Evolutionary conservation across 805 yeast species (phyloP).

Genomic region (Zygotorulaspora danielsina): DNA sequence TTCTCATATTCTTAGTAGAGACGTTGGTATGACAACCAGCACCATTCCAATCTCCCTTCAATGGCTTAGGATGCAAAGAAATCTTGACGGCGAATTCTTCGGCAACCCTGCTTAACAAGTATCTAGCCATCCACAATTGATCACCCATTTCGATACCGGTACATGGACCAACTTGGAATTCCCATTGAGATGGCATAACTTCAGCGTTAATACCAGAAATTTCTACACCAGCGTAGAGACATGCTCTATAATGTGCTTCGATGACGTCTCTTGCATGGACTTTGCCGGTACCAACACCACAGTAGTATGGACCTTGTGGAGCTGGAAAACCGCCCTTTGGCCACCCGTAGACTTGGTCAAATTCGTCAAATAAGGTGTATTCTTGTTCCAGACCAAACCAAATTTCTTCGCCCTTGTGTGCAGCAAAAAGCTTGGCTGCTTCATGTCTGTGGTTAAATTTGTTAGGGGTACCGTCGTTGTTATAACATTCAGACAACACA

Average conservation of each 20-base stretch:
- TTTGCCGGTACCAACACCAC: conserved; percentile 99
- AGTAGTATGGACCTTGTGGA: conserved; percentile 99
- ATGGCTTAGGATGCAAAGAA: conserved; percentile 98
- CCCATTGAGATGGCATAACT: conserved; percentile 99
- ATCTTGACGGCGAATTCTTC: conserved; percentile 99
- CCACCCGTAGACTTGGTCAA: conserved; percentile 92
- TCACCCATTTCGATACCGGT: conserved; percentile 96
- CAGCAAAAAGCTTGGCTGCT: conserved; percentile 90
- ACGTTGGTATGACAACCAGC: conserved; percentile 99
- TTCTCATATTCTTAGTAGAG: conserved; percentile 87
- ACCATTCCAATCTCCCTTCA: conserved; percentile 99
- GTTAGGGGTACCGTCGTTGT: conserved; percentile 99
- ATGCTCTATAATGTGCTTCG: conserved; percentile 99
- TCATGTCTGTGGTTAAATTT: conserved; percentile 97
- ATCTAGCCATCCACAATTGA: conserved; percentile 94
- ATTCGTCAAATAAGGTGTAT: conserved; percentile 91
- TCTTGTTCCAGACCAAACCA: conserved; percentile 99
- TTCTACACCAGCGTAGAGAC: conserved; percentile 85
- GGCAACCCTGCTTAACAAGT: conserved; percentile 87
- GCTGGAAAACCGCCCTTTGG: conserved; percentile 99
- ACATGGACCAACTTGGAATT: conserved; percentile 99
- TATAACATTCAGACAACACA: conserved; percentile 94
- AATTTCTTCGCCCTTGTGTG: conserved; percentile 75
- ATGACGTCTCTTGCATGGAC: conserved; percentile 97
- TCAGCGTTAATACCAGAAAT: conserved; percentile 98